These are phyloP conservation scores for Mycena filopes DNA, from an alignment of 768 basidiomycete species.

Conservation along the genomic window DNA sequence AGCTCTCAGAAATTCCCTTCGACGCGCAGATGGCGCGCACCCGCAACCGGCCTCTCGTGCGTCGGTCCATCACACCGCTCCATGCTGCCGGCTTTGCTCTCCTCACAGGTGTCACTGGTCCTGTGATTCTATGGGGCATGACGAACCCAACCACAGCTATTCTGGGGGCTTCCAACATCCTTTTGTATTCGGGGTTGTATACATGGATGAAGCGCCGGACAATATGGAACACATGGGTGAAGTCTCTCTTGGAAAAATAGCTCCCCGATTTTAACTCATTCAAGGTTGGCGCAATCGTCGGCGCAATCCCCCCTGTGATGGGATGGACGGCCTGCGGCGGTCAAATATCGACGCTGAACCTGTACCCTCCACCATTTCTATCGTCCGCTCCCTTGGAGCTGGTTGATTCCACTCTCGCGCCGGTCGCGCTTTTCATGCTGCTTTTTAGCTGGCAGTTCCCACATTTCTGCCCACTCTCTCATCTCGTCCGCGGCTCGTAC, in stretches of 20 bases:
- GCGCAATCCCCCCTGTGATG: constrained; percentile 93
- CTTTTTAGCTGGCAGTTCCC: constrained; percentile 99
- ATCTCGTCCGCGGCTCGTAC: constrained; percentile 87
- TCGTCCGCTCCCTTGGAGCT: constrained; percentile 53
- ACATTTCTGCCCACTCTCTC: constrained; percentile 94
- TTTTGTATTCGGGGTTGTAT: constrained; percentile 90
- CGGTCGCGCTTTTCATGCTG: constrained; percentile 82
- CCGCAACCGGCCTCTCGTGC: constrained; percentile 86
- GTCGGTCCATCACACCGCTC: constrained; percentile 80
- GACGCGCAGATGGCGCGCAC: constrained; percentile 98
- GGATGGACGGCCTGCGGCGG: constrained; percentile 98
- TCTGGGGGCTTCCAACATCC: constrained; percentile 86
- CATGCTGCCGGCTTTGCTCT: constrained; percentile 87
- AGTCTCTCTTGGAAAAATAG: no score
- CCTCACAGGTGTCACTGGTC: constrained; percentile 81
- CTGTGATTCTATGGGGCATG: constrained; percentile 79
- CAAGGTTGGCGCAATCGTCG: constrained; percentile 83
- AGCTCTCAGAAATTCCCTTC: constrained; percentile 92
- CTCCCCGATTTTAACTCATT: no score
- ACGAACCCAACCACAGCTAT: constrained; percentile 88
- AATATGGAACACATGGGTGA: constrained; percentile 86
- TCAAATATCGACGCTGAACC: constrained; percentile 62
- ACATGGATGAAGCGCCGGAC: constrained; percentile 91
- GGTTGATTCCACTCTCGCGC: constrained; percentile 83
- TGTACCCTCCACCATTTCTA: constrained; percentile 72